Conservation (phyloP, 2,329 filamentous ascomycete species). For the Delphinella strobiligena region DNA sequence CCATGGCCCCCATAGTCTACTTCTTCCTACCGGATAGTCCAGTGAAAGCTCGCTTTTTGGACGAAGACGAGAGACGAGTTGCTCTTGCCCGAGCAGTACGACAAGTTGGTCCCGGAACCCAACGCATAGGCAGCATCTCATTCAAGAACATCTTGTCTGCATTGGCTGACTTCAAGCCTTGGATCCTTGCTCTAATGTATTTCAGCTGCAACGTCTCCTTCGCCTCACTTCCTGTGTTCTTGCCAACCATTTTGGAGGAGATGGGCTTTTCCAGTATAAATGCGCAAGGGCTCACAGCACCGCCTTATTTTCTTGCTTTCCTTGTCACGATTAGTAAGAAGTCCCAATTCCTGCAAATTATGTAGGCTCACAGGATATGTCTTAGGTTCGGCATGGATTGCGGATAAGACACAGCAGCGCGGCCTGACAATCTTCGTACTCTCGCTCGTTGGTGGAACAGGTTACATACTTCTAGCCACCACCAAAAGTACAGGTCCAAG, state of each 20-base stretch:
- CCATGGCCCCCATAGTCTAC: constrained; percentile 43
- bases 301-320: constrained; percentile 58
- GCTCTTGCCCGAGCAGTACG: constrained; percentile 41
- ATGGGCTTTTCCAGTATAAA: constrained; percentile 58
- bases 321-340: constrained; percentile 41
- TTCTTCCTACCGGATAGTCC: constrained; percentile 42
- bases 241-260: constrained; percentile 30
- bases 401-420: constrained; percentile 54
- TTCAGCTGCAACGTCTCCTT: constrained; percentile 54
- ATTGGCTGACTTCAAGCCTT: constrained; percentile 24
- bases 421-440: constrained; percentile 47
- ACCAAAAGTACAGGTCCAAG: constrained; percentile 36
- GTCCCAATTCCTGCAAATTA: background rate
- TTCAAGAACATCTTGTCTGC: constrained; percentile 36
- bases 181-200: constrained; percentile 37
- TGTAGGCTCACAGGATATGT: constrained; percentile 14
- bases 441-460: constrained; percentile 45
- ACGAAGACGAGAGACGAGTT: constrained; percentile 44
- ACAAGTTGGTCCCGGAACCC: constrained; percentile 35
- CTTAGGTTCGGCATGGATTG: constrained; percentile 34
- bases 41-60: constrained; percentile 40
- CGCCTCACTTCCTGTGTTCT: constrained; percentile 35
- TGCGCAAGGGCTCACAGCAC: constrained; percentile 60
- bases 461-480: constrained; percentile 54
- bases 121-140: constrained; percentile 28